A percentile compares a stretch with the other conserved stretches of the same genome.
These are phyloP conservation scores for Sphaerosporella brunnea DNA, from an alignment of 495 filamentous ascomycete genomes.

Conservation along the genomic window DNA sequence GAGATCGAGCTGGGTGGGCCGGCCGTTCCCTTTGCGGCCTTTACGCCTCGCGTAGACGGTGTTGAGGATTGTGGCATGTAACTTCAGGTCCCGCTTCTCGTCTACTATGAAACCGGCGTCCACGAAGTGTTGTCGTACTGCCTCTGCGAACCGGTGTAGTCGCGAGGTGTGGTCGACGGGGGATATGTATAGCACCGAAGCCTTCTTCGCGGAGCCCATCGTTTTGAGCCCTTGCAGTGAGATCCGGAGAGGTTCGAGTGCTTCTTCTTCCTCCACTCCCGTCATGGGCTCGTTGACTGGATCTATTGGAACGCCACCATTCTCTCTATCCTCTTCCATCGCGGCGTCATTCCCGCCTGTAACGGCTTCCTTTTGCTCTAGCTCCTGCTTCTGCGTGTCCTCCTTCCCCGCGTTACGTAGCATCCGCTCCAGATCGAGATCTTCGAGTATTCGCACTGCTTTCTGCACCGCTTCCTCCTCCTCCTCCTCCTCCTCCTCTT, in stretches of 20 bases:
- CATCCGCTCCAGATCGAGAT: too few species aligned
- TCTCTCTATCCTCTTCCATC: too few species aligned
- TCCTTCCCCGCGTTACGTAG: too few species aligned
- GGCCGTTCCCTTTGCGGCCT: conserved; percentile 17
- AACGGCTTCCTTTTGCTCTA: too few species aligned
- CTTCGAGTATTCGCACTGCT: too few species aligned
- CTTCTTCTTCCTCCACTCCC: too few species aligned
- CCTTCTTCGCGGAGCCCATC: conserved; percentile 31
- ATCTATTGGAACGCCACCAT: too few species aligned
- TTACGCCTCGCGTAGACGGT: conserved; percentile 46
- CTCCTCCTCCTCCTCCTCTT: too few species aligned
- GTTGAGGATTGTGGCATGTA: conserved; percentile 79
- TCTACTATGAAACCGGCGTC: conserved; percentile 42
- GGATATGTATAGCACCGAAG: conserved; percentile 33
- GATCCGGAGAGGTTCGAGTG: conserved; percentile 19
- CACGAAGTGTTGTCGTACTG: conserved; percentile 41
- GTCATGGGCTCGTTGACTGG: too few species aligned
- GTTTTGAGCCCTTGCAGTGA: conserved; percentile 33
- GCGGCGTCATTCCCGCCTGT: too few species aligned
- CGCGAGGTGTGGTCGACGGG: conserved; percentile 37
- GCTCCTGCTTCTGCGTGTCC: too few species aligned
- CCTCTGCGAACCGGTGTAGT: conserved; percentile 45
- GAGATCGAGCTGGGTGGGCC: conserved; percentile 36
- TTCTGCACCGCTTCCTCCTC: too few species aligned
- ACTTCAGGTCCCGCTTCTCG: conserved; percentile 47